Evolutionary conservation across 768 basidiomycete genomes (phyloP).

Genomic region (Phlebiopsis gigantea): DNA sequence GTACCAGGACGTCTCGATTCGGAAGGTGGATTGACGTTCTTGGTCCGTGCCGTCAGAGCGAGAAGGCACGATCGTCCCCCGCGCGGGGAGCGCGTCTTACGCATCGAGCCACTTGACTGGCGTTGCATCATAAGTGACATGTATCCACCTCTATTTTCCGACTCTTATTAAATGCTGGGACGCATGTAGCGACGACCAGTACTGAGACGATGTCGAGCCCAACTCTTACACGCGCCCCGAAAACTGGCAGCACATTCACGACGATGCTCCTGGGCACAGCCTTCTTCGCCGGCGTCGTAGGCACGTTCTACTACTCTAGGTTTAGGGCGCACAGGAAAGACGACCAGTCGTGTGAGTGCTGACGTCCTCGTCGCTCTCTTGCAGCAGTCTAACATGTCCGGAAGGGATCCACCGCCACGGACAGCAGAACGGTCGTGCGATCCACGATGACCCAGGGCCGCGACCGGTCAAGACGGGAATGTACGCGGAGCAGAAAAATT

Average conservation of each 20-base stretch:
- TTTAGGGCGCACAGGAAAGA: conserved; percentile 8
- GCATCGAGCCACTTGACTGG: neutral
- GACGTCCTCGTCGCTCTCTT: neutral
- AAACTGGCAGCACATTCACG: neutral
- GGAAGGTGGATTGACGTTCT: neutral
- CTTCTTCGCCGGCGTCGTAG: neutral
- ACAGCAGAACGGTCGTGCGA: neutral
- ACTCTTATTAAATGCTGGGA: neutral
- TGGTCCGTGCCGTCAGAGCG: neutral
- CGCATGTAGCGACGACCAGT: neutral
- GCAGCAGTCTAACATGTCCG: neutral
- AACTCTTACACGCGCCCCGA: neutral
- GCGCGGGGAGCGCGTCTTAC: neutral
- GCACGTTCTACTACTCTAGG: conserved; percentile 6
- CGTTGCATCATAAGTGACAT: neutral
- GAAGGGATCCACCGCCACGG: conserved; percentile 12
- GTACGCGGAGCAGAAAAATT: neutral
- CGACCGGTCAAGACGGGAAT: neutral
- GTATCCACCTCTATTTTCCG: neutral
- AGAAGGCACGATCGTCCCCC: neutral
- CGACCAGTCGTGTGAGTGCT: conserved; percentile 8
- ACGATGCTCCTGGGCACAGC: conserved; percentile 6
- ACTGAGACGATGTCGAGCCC: neutral
- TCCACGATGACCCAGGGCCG: neutral
- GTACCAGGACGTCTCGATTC: neutral